A percentile compares a stretch with the other conserved stretches of the same genome.
Conservation (phyloP, 192 early-diverging fungal genomes). For the Spinellus fusiger region DNA sequence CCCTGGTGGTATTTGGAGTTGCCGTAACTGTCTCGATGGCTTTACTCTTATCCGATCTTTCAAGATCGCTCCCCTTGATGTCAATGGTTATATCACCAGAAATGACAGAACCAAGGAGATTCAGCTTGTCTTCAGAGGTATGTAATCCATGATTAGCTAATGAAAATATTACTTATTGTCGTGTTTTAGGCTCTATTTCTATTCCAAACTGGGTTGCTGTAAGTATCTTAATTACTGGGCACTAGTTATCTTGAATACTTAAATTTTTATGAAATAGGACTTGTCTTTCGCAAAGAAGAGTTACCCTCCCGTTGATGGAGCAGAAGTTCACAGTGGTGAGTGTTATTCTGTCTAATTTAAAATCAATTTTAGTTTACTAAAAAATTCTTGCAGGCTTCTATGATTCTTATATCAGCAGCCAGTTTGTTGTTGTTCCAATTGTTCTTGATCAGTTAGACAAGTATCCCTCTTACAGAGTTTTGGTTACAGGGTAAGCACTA, state of each 20-base stretch:
- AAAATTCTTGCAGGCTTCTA: slow-evolving; percentile 10
- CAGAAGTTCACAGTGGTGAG: slow-evolving; percentile 1
- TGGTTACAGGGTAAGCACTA: slow-evolving; percentile 16
- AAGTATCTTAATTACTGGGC: not conserved
- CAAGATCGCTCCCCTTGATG: not conserved
- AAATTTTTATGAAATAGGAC: slow-evolving; percentile 5
- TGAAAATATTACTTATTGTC: not conserved
- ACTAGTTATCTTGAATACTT: too few species aligned
- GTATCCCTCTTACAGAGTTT: slow-evolving; percentile 16
- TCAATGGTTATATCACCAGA: slow-evolving; percentile 7
- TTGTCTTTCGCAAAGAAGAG: not conserved
- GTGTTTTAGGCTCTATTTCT: not conserved
- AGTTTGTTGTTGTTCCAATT: not conserved
- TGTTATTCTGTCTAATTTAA: not conserved
- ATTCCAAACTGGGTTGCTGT: slow-evolving; percentile 4
- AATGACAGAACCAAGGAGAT: slow-evolving; percentile 1
- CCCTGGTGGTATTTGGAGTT: not conserved
- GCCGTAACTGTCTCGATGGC: not conserved
- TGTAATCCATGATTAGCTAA: not conserved
- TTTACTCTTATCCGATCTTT: slow-evolving; percentile 3
- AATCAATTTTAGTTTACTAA: not conserved
- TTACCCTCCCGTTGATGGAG: not conserved
- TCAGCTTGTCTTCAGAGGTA: slow-evolving; percentile 5
- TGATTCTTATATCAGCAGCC: slow-evolving; percentile 3
- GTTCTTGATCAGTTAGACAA: not conserved